A percentile compares a stretch with the other conserved stretches of the same genome.
Conservation (phyloP, 306 rosid genomes). For the Dryas drummondii region DNA sequence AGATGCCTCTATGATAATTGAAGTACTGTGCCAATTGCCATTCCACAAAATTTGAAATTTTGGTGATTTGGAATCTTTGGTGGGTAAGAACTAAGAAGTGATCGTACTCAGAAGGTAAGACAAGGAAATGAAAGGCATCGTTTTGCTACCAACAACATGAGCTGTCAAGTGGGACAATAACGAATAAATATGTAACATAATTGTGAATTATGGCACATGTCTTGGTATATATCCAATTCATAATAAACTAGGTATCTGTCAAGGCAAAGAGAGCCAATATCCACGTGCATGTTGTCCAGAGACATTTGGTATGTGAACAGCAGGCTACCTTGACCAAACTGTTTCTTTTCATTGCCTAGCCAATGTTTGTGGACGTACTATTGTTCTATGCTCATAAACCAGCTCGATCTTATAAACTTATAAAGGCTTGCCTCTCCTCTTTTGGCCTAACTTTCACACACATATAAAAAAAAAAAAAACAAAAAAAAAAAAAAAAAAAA, state of each 20-base stretch:
- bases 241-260: not conserved
- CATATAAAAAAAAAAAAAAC: too few species aligned
- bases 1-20: not conserved
- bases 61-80: not conserved
- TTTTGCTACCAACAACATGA: not conserved
- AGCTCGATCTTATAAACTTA: too few species aligned
- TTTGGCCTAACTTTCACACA: too few species aligned
- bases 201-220: slow-evolving; percentile 10
- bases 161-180: slow-evolving; percentile 16
- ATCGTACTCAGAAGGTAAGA: not conserved
- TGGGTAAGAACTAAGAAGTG: slow-evolving; percentile 5
- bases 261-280: too few species aligned
- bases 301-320: too few species aligned
- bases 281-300: too few species aligned
- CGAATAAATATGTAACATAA: not conserved
- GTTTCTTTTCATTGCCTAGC: too few species aligned
- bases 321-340: too few species aligned
- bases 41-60: not conserved
- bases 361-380: too few species aligned
- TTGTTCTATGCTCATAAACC: too few species aligned
- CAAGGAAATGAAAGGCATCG: not conserved
- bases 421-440: too few species aligned
- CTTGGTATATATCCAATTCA: not conserved
- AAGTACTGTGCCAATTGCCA: not conserved
- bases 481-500: too few species aligned